phyloP scores from a whole-genome alignment of 2,329 filamentous ascomycete genomes.

The Aspergillus quadricinctus region DNA sequence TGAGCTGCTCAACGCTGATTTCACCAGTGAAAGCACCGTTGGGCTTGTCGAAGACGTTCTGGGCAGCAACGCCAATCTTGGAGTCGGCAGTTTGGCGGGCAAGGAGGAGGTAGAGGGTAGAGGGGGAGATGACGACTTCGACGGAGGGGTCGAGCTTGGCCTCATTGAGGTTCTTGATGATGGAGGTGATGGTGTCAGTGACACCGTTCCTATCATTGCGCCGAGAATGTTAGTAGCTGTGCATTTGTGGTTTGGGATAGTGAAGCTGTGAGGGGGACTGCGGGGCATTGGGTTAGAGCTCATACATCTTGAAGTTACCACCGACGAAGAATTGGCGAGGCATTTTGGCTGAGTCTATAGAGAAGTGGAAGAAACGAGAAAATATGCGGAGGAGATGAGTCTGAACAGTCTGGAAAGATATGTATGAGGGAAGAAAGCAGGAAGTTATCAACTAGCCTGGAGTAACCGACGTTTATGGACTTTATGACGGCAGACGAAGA shows the following conservation, averaged over 20 bases:
- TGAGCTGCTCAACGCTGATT: constrained; percentile 86
- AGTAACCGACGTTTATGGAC: background rate
- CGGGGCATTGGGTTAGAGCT: constrained; percentile 23
- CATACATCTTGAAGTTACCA: constrained; percentile 99
- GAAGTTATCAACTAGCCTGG: background rate
- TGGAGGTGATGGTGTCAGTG: constrained; percentile 80
- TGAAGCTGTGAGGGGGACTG: constrained; percentile 17
- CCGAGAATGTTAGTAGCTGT: constrained; percentile 22
- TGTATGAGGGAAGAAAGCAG: background rate
- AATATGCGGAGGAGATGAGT: constrained; percentile 7
- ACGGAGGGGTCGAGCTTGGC: constrained; percentile 58
- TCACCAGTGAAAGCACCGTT: constrained; percentile 97
- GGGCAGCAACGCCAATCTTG: constrained; percentile 80
- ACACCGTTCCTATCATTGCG: constrained; percentile 75
- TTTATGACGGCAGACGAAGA: constrained; percentile 6
- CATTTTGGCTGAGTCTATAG: constrained; percentile 57
- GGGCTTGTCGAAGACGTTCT: constrained; percentile 97
- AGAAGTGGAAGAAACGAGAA: constrained; percentile 7
- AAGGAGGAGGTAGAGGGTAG: constrained; percentile 83
- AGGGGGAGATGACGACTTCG: constrained; percentile 95
- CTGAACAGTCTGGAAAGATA: constrained; percentile 1
- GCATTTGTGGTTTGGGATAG: constrained; percentile 5
- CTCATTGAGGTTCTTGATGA: constrained; percentile 83
- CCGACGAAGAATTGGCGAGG: constrained; percentile 95
- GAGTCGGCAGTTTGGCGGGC: constrained; percentile 72